Evolutionary conservation across 2,329 filamentous ascomycete species (phyloP).

Genomic region (Paecilomyces variotii): DNA sequence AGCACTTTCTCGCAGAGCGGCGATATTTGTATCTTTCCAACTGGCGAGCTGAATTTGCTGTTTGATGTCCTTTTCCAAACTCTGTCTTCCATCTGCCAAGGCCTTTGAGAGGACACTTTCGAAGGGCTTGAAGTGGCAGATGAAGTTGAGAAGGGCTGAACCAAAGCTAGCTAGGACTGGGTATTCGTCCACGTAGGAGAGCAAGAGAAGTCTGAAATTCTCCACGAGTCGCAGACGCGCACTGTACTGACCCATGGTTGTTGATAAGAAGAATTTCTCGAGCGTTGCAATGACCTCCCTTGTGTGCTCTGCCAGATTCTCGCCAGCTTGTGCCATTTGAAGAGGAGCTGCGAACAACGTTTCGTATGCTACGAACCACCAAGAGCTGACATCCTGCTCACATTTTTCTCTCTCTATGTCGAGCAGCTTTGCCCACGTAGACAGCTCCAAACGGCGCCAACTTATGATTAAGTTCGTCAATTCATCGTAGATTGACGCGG

Average conservation of each 20-base stretch:
- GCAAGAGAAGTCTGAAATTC: slow-evolving; percentile 56
- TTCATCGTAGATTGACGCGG: slow-evolving; percentile 61
- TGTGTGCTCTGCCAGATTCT: slow-evolving; percentile 56
- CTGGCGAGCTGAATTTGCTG: slow-evolving; percentile 88
- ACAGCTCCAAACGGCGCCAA: slow-evolving; percentile 86
- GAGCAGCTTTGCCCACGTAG: slow-evolving; percentile 83
- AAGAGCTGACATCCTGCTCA: slow-evolving; percentile 69
- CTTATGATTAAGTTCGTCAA: slow-evolving; percentile 73
- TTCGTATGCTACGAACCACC: slow-evolving; percentile 97
- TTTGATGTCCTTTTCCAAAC: slow-evolving; percentile 85
- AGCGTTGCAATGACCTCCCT: slow-evolving; percentile 66
- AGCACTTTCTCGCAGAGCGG: slow-evolving; percentile 78
- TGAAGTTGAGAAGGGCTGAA: slow-evolving; percentile 65
- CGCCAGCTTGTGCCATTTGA: slow-evolving; percentile 51
- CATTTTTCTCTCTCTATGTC: slow-evolving; percentile 74
- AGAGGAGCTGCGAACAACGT: slow-evolving; percentile 71
- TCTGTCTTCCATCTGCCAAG: slow-evolving; percentile 58
- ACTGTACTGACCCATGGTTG: slow-evolving; percentile 72
- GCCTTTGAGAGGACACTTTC: slow-evolving; percentile 56
- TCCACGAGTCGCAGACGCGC: slow-evolving; percentile 63
- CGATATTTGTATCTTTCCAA: slow-evolving; percentile 98
- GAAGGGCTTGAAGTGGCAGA: slow-evolving; percentile 66
- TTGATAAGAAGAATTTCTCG: slow-evolving; percentile 68
- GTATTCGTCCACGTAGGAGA: slow-evolving; percentile 53
- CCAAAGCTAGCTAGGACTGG: slow-evolving; percentile 51